These are phyloP conservation scores for Fusarium nelsonii DNA, from an alignment of 2,329 filamentous ascomycete genomes.

Conservation along the genomic window DNA sequence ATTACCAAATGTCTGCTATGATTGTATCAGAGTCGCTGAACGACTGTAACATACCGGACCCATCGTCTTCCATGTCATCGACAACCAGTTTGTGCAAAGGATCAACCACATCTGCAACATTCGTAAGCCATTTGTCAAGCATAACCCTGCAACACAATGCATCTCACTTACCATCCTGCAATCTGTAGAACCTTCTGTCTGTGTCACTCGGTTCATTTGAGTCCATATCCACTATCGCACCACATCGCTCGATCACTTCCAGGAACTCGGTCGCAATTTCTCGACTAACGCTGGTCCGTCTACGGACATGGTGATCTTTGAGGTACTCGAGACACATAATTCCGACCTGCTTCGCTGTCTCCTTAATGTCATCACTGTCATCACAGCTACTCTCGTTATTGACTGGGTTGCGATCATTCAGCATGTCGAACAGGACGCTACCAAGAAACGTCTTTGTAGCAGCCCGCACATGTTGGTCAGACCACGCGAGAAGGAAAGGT, in stretches of 20 bases:
- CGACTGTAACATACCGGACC: conserved; percentile 65
- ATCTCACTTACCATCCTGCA: conserved; percentile 47
- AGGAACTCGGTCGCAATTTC: conserved; percentile 59
- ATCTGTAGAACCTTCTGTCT: conserved; percentile 47
- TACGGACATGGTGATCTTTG: conserved; percentile 60
- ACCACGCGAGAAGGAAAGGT: conserved; percentile 63
- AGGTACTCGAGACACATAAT: conserved; percentile 61
- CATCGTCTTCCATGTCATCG: conserved; percentile 70
- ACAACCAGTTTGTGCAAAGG: conserved; percentile 67
- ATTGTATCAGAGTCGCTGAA: conserved; percentile 46
- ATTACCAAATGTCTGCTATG: conserved; percentile 44
- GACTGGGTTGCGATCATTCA: background rate
- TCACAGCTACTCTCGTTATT: conserved; percentile 50
- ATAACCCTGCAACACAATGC: background rate
- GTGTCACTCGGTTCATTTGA: conserved; percentile 51
- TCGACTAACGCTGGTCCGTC: conserved; percentile 56
- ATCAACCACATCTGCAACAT: conserved; percentile 56
- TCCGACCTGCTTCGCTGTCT: conserved; percentile 56
- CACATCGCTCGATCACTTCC: conserved; percentile 58
- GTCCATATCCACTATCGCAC: conserved; percentile 54
- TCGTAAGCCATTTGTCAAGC: conserved; percentile 32
- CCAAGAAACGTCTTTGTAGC: conserved; percentile 60
- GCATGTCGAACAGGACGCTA: conserved; percentile 56
- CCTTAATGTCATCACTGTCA: conserved; percentile 41
- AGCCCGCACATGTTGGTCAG: conserved; percentile 57